Base-by-base conservation (phyloP, 139 green algal genomes). In the Coelastrella sp. region DNA sequence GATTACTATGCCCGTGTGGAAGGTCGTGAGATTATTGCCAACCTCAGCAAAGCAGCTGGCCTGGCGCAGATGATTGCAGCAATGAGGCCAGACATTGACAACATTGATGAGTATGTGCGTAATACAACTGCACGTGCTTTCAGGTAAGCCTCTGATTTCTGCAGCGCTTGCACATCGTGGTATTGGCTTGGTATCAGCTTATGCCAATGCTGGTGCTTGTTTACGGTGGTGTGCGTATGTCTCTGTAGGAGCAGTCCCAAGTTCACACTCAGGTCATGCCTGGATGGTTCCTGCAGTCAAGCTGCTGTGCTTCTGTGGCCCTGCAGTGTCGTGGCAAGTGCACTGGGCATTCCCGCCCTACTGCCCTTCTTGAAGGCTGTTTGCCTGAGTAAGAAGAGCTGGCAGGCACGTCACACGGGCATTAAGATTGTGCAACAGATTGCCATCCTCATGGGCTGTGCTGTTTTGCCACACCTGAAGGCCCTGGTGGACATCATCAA, bases 371-470 rank as follows among this genome's bases (percentile, higher is more conserved):
- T 99, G 22, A 99, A 99, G 94, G 98, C 98, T 57, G 98, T 99
- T 84, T 99, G 98, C 91, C 93, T 98, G 93, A 97, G 92, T 81
- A 99, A 99, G 93, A 99, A 99, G 95, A 96, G 90, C 27, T 99
- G 98, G 97, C 97, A 99, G 94, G 98, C 98, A 78, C 93, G 98
- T 25, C 98, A 99, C 92, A 99, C 98, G 24, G 98, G 98, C 82
- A 98, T 99, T 96, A 99, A 99, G 94, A 99, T 99, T 89, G 95
- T 99, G 85, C 98, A 99, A 95, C 97, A 99, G 94, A 99, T 99
- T 81, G 96, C 98, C 85, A 99, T 99, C 89, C 94, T 99, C 60
- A 96, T 99, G 94, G 97, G 98, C 82, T 99, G 97, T 91, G 98
- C 98, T 0, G 97, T 99, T 78, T 95, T 99, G 90, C 98, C 98